phyloP scores from a whole-genome alignment of 352 stramenopile genomes.

The Globisporangium rhizosaccharum region DNA sequence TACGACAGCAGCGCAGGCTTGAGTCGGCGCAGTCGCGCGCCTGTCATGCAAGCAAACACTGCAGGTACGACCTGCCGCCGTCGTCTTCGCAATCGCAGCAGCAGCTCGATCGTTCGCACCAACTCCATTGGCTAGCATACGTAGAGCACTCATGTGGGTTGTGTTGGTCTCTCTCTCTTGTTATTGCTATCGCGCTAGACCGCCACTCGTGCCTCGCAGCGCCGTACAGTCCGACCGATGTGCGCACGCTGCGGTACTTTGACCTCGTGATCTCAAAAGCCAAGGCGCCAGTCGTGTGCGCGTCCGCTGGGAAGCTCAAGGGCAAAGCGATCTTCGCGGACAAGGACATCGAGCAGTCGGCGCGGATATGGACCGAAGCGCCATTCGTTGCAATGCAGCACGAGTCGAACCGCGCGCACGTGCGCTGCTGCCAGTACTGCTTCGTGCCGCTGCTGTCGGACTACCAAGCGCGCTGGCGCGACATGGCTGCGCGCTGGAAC shows the following conservation, averaged over 20 bases:
- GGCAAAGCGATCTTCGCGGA: slow-evolving; percentile 73
- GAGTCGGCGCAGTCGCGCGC: no score
- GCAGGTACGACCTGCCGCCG: no score
- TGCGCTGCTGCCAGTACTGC: slow-evolving; percentile 66
- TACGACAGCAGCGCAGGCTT: no score
- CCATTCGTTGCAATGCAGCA: slow-evolving; percentile 75
- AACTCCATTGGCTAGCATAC: no score
- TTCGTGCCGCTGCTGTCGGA: slow-evolving; percentile 57
- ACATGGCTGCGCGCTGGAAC: slow-evolving; percentile 33
- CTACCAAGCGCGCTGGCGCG: slow-evolving; percentile 39
- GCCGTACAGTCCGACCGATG: slow-evolving; percentile 46
- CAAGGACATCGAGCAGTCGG: slow-evolving; percentile 32
- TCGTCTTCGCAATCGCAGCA: no score
- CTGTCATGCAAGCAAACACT: no score
- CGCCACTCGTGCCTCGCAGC: slow-evolving; percentile 44
- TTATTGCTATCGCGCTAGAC: no score
- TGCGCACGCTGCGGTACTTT: slow-evolving; percentile 50
- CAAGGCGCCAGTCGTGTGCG: slow-evolving; percentile 55
- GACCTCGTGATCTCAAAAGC: slow-evolving; percentile 55
- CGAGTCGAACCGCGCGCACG: slow-evolving; percentile 28
- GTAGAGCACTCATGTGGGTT: no score
- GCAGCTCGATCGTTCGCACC: no score
- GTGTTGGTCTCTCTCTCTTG: no score
- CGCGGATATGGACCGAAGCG: slow-evolving; percentile 61
- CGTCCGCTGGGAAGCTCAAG: slow-evolving; percentile 49